Evolutionary conservation across 306 rosid genomes (phyloP), one percentile per base, ranked within the genome.

Genomic region (Potentilla sterilis): DNA sequence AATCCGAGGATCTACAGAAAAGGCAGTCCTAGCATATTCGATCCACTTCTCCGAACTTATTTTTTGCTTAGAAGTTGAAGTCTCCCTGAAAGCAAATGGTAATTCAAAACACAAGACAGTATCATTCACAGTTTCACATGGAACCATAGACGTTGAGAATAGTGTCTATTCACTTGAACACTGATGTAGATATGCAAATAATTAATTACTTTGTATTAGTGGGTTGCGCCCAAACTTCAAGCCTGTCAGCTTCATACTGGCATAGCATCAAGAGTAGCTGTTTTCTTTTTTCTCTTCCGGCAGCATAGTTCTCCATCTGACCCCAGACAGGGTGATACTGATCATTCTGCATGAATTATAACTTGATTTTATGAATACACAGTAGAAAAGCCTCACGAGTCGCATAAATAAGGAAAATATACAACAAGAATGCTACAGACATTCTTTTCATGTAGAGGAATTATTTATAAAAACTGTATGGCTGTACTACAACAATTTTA

Each of bases 181-280:
- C 76, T 21, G 66, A 67, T 32, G 18, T 74, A 52, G 37, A 73
- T 15, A 52, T 65, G 16, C 55, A 28, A 28, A 28, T 28, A 28
- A 28, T 28, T 28, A 59, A 63, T 54, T 92, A 95, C 99, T 90
- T 95, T 49, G 96, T 72, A 85, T 92, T 95, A 68, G 86, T 89
- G 7, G 99, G 99, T 70, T 95, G 97, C 4, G 97, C 91, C 99
- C 99, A 95, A 76, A 95, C 96, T 72, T 95, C 99, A 78, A 95
- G 97, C 89, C 99, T 92, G 81, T 95, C 99, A 42, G 90, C 97
- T 80, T 95, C 99, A 73, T 92, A 88, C 80, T 90, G 99, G 85
- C 99, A 92, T 52, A 95, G 88, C 97, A 95, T 86, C 77, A 90
- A 77, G 61, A 95, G 97, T 77, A 95, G 85, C 76, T 86, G 97